Conservation (phyloP, 2,329 filamentous ascomycete genomes). For the Didymella arachidicola region DNA sequence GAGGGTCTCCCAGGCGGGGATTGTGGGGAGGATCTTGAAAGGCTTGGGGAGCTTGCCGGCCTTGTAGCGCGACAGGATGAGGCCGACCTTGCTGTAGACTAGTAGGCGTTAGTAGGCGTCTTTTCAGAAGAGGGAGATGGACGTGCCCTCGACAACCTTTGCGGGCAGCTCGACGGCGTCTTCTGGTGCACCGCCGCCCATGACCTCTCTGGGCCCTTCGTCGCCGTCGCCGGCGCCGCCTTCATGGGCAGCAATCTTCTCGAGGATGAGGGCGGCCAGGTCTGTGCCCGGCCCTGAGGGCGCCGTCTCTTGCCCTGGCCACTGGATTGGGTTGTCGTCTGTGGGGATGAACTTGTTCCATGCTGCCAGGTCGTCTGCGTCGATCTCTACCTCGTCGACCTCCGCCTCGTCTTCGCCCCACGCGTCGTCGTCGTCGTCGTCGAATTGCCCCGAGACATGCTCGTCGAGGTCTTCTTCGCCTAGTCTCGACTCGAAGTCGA, state of each 20-base stretch:
- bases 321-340: conserved; percentile 76
- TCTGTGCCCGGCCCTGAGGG: conserved; percentile 67
- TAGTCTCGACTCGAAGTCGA: conserved; percentile 81
- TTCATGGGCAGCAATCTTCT: conserved; percentile 93
- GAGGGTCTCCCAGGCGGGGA: conserved; percentile 91
- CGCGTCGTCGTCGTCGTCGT: conserved; percentile 63
- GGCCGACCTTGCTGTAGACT: conserved; percentile 90
- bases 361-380: conserved; percentile 85
- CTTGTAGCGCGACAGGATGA: conserved; percentile 91
- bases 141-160: conserved; percentile 78
- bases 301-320: conserved; percentile 63
- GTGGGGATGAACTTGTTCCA: conserved; percentile 90
- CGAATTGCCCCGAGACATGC: conserved; percentile 60
- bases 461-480: conserved; percentile 56
- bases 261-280: conserved; percentile 88
- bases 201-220: conserved; percentile 52
- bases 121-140: too few relatives aligned
- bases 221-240: conserved; percentile 64
- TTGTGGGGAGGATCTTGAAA: conserved; percentile 93
- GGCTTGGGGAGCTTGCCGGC: conserved; percentile 96
- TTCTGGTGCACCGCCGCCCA: conserved; percentile 68
- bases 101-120: conserved; percentile 18
- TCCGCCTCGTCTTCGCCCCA: conserved; percentile 84
- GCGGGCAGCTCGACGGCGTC: conserved; percentile 86
- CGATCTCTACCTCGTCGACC: conserved; percentile 76